Percentiles rank a stretch among this genome's conserved stretches.
Evolutionary conservation across 108 stramenopile genomes (phyloP).

Genomic region (Schizochytrium sp.): DNA sequence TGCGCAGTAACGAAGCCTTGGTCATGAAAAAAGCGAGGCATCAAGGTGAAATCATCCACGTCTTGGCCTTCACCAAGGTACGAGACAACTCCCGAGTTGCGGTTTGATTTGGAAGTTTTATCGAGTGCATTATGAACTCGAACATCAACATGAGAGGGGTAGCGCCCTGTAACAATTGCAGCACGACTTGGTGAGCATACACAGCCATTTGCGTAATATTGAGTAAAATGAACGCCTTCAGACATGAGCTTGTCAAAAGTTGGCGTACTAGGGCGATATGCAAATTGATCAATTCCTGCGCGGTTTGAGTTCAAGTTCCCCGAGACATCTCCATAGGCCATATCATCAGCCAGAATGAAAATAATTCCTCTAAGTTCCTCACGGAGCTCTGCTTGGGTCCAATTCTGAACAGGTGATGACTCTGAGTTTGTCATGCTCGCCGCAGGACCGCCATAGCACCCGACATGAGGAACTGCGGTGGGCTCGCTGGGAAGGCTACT

Average conservation of each 20-base stretch:
- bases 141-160: constrained; percentile 45
- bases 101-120: not conserved
- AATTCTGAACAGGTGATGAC: not conserved
- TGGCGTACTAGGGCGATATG: constrained; percentile 2
- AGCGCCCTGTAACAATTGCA: not conserved
- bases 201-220: constrained; percentile 3
- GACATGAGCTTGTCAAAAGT: constrained; percentile 42
- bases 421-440: not conserved
- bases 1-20: constrained; percentile 54
- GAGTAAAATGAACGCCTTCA: not conserved
- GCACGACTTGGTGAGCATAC: constrained; percentile 45
- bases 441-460: constrained; percentile 41
- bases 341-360: constrained; percentile 50
- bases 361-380: not conserved
- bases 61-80: constrained; percentile 1
- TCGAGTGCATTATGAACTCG: constrained; percentile 26
- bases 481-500: not conserved
- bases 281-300: not conserved
- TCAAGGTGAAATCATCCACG: not conserved
- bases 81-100: not conserved
- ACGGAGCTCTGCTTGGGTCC: not conserved
- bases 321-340: constrained; percentile 32
- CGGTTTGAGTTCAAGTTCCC: not conserved
- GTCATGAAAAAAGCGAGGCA: constrained; percentile 56
- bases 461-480: not conserved